Evolutionary conservation across 1,284 basidiomycete genomes (phyloP).

Genomic region (Cutaneotrichosporon cavernicola): DNA sequence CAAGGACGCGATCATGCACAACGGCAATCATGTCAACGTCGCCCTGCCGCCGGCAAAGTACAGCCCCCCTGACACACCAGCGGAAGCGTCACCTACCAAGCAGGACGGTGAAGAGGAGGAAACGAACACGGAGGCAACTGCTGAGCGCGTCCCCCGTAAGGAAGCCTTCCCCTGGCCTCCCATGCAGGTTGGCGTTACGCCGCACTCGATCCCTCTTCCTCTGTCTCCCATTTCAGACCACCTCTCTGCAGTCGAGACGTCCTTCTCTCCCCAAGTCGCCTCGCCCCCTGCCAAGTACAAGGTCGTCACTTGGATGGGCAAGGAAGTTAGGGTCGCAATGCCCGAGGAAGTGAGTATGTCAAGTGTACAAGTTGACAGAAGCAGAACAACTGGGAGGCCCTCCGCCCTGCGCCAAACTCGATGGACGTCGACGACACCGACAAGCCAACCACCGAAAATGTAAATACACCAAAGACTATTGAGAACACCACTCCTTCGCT

Average conservation of each 20-base stretch:
- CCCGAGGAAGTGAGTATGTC: constrained; percentile 4
- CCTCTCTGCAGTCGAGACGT: constrained; percentile 12
- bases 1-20: constrained; percentile 18
- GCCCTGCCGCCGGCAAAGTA: constrained; percentile 29
- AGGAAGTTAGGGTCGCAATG: constrained; percentile 12
- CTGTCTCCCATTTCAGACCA: constrained; percentile 18
- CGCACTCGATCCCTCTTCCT: constrained; percentile 19
- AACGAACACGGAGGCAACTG: not conserved
- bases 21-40: constrained; percentile 28
- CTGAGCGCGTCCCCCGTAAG: constrained; percentile 13
- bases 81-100: constrained; percentile 1
- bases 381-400: constrained; percentile 6
- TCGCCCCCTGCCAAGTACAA: not conserved
- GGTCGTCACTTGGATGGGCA: constrained; percentile 15
- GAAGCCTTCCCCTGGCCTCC: constrained; percentile 23
- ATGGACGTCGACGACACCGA: not conserved
- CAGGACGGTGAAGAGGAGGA: not conserved
- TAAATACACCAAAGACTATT: not conserved
- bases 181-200: constrained; percentile 8
- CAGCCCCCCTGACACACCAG: constrained; percentile 31
- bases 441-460: constrained; percentile 5
- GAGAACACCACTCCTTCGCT: constrained; percentile 5
- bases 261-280: constrained; percentile 1
- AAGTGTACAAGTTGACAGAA: not conserved
- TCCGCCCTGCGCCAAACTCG: constrained; percentile 1